Evolutionary conservation across 208 protist species (phyloP).

Genomic region (Acanthamoeba castellanii): DNA sequence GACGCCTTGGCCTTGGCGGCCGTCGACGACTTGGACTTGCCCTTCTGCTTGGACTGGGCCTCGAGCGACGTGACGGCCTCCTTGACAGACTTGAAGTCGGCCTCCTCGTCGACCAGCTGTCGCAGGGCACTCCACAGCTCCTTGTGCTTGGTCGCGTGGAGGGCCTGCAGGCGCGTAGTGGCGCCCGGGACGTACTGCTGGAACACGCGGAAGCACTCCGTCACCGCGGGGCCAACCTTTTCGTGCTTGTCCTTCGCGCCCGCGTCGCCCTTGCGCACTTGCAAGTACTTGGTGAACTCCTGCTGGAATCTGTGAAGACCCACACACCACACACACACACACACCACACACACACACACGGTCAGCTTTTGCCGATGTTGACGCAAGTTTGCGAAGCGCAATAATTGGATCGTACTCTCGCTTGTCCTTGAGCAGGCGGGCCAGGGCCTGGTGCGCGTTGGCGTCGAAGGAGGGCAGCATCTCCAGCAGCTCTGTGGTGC

Average conservation of each 20-base stretch:
- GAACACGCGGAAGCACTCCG: constrained; percentile 52
- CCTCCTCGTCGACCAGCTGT: constrained; percentile 24
- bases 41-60: constrained; percentile 21
- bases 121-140: constrained; percentile 46
- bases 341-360: neutral
- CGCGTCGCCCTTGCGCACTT: constrained; percentile 20
- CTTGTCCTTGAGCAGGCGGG: constrained; percentile 53
- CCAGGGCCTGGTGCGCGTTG: neutral
- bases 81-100: constrained; percentile 14
- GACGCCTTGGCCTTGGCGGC: neutral
- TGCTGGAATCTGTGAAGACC: neutral
- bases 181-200: constrained; percentile 31
- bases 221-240: neutral
- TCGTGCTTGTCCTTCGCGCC: neutral
- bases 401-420: neutral
- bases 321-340: neutral
- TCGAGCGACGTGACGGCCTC: neutral
- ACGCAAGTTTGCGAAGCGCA: neutral
- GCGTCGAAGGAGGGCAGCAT: constrained; percentile 43
- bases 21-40: neutral
- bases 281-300: constrained; percentile 39
- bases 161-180: constrained; percentile 3
- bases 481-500: constrained; percentile 13
- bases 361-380: neutral
- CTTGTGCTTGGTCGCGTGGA: constrained; percentile 49